Conservation (phyloP, 257 asterid genomes). For the Penstemon eatonii region DNA sequence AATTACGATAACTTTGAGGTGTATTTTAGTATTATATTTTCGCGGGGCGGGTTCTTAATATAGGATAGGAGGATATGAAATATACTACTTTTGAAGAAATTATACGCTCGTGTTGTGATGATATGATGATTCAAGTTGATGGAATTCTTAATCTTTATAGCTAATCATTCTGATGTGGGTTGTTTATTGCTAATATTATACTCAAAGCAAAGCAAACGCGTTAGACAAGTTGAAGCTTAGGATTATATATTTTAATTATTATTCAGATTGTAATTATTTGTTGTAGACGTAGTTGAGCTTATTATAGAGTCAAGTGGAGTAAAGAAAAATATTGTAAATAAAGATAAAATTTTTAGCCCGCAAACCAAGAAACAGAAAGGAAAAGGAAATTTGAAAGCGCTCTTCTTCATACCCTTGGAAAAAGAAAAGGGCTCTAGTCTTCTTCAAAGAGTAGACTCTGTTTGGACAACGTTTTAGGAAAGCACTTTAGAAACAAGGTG, state of each 20-base stretch:
- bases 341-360: too few relatives aligned
- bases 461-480: too few relatives aligned
- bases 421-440: too few relatives aligned
- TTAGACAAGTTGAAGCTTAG: neutral
- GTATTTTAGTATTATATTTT: conserved; percentile 1
- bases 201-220: conserved; percentile 5
- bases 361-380: too few relatives aligned
- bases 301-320: neutral
- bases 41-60: neutral
- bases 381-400: too few relatives aligned
- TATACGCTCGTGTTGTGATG: conserved; percentile 14
- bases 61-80: neutral
- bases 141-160: neutral
- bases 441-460: too few relatives aligned
- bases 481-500: too few relatives aligned
- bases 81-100: neutral
- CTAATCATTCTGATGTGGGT: neutral
- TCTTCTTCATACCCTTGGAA: too few relatives aligned
- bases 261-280: too few relatives aligned
- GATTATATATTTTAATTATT: neutral
- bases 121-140: conserved; percentile 6
- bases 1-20: conserved; percentile 5
- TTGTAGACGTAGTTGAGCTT: neutral
- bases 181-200: neutral
- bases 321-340: neutral